Base-by-base conservation (phyloP, 306 rosid species). In the Fagus crenata region DNA sequence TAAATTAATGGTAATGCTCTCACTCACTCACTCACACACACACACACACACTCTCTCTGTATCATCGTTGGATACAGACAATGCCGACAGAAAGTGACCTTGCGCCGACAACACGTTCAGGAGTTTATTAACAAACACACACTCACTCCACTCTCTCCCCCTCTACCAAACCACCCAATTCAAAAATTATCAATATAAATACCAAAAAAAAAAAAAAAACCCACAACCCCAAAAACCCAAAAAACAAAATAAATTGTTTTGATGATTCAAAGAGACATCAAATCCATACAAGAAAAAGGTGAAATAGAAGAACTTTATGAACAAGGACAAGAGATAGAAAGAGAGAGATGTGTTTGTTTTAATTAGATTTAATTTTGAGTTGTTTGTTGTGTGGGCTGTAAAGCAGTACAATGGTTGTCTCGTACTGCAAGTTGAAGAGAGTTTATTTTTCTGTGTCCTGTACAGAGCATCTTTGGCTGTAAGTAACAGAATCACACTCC, bases 31-130 rank as follows among this genome's bases (percentile, higher is more conserved):
- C 14, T 61, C 42, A 4, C 69, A 11, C 41, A 4, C 41, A 6
- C 49, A 42, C 49, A 6, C 12, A 7, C 49, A 6, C 49, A 1
- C 49, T 67, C 28, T 78, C 55, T 78, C 71, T 68, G 49, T 51
- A 80, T 83, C 85, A 78, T 88, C 81, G 90, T 80, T 84, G 88
- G 89, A 80, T 79, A 86, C 87, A 84, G 82, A 85, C 87, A 87
- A 89, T 86, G 88, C 91, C 91, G 89, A 90, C 96, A 90, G 97
- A 93, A 90, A 90, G 92, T 85, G 92, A 90, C 93, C 88, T 84
- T 68, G 88, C 92, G 92, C 96, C 92, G 93, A 93, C 92, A 93
- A 82, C 79, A 79, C 84, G 76, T 71, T 74, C 78, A 31, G 74
- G 81, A 76, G 83, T 79, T 85, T 54, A 81, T 75, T 71, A 3